phyloP scores from a whole-genome alignment of 129 eudicot genomes.

The Flaveria ramosissima region DNA sequence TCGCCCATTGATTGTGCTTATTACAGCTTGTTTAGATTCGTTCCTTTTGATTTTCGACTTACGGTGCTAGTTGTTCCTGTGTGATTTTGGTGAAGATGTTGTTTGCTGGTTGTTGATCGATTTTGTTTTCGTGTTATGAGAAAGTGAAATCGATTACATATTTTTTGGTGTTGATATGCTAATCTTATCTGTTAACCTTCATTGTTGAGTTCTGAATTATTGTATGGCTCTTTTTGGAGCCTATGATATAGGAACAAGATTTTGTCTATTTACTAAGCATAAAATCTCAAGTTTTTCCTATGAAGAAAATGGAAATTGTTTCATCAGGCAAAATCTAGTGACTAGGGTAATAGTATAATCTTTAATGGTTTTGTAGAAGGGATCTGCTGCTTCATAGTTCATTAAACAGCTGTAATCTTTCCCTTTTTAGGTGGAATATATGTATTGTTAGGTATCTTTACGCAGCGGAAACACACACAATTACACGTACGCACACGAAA shows the following conservation, averaged over 20 bases:
- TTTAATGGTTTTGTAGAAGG: neutral
- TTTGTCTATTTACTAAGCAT: slow-evolving; percentile 14
- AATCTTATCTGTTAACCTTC: no score
- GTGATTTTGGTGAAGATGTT: slow-evolving; percentile 9
- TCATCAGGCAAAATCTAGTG: neutral
- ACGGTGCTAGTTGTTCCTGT: slow-evolving; percentile 2
- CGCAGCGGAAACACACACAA: no score
- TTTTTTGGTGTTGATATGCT: slow-evolving; percentile 1
- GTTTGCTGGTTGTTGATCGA: slow-evolving; percentile 13
- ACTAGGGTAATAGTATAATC: neutral
- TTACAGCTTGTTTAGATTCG: slow-evolving; percentile 15
- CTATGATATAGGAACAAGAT: neutral
- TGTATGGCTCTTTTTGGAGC: slow-evolving; percentile 17
- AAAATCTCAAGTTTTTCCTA: neutral
- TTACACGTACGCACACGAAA: no score
- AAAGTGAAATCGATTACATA: slow-evolving; percentile 18
- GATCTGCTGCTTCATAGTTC: neutral
- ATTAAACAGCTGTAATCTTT: neutral
- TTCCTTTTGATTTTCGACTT: slow-evolving; percentile 9
- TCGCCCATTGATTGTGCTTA: neutral
- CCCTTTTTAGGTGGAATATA: neutral
- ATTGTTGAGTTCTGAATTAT: neutral
- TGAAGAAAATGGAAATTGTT: neutral
- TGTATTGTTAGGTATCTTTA: no score
- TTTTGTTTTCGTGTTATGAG: slow-evolving; percentile 19